A percentile compares a stretch with the other conserved stretches of the same genome.
phyloP scores from a whole-genome alignment of 129 eudicot species.

The Pittosporum tobira region DNA sequence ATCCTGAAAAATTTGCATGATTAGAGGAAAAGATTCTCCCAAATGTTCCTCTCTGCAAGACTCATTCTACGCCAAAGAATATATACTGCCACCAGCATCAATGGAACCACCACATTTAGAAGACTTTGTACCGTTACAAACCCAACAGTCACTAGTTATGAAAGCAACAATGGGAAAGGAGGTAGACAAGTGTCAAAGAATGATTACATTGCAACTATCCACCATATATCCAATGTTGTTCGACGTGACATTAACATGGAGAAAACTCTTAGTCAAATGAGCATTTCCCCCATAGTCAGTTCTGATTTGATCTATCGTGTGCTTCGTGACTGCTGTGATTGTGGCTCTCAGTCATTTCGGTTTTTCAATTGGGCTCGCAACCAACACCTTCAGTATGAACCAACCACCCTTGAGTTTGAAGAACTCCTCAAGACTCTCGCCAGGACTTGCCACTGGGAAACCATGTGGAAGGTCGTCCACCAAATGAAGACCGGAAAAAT shows the following conservation, averaged over 20 bases:
- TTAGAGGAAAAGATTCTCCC: background rate
- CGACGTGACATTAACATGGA: constrained; percentile 82
- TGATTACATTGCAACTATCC: constrained; percentile 83
- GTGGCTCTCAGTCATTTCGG: constrained; percentile 67
- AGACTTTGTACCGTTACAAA: constrained; percentile 22
- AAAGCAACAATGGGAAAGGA: constrained; percentile 1
- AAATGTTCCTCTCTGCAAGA: constrained; percentile 31
- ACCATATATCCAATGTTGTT: constrained; percentile 86
- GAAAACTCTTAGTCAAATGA: constrained; percentile 75
- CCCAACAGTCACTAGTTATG: constrained; percentile 3
- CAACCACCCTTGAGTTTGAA: constrained; percentile 76
- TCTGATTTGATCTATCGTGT: constrained; percentile 87
- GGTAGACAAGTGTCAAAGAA: constrained; percentile 46
- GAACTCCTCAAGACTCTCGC: constrained; percentile 77
- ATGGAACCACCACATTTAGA: constrained; percentile 11
- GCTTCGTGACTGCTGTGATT: constrained; percentile 55
- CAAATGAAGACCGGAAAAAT: constrained; percentile 46
- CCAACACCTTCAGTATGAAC: constrained; percentile 68
- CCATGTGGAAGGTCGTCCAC: constrained; percentile 94
- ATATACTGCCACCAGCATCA: constrained; percentile 1
- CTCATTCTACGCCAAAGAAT: constrained; percentile 14
- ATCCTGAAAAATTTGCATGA: too few relatives aligned
- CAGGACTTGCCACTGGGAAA: constrained; percentile 62
- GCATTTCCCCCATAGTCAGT: constrained; percentile 46
- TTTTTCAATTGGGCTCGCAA: constrained; percentile 89